These are phyloP conservation scores for Acephala macrosclerotiorum DNA, from an alignment of 2,329 filamentous ascomycete genomes.

Conservation along the genomic window DNA sequence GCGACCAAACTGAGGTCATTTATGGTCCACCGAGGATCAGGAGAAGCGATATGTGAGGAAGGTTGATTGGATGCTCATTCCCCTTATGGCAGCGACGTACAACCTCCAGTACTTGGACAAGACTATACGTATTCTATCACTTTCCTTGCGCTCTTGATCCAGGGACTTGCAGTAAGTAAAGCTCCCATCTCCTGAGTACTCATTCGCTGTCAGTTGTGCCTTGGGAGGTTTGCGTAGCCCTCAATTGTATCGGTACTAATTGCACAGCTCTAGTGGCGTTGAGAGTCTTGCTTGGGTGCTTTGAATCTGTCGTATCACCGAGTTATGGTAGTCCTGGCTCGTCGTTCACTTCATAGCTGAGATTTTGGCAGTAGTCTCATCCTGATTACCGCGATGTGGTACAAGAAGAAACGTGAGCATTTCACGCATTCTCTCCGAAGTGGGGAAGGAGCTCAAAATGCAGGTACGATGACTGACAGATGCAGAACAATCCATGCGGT, in stretches of 20 bases:
- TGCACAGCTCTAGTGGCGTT: not conserved
- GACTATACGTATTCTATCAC: not conserved
- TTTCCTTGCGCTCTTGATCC: not conserved
- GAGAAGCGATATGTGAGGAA: constrained; percentile 1
- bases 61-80: constrained; percentile 1
- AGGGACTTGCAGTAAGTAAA: not conserved
- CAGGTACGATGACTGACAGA: not conserved
- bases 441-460: not conserved
- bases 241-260: not conserved
- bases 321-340: not conserved
- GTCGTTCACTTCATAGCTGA: not conserved
- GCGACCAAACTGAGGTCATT: not conserved
- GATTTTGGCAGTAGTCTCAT: not conserved
- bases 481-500: not conserved
- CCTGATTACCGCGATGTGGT: constrained; percentile 2
- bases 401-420: not conserved
- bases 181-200: not conserved
- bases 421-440: not conserved
- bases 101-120: not conserved
- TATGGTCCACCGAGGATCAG: not conserved
- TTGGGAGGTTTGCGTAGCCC: not conserved
- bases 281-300: not conserved
- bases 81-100: not conserved
- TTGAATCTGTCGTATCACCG: not conserved
- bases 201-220: not conserved